Base-by-base conservation (phyloP, 2,329 filamentous ascomycete species). In the Alternaria brassicae region DNA sequence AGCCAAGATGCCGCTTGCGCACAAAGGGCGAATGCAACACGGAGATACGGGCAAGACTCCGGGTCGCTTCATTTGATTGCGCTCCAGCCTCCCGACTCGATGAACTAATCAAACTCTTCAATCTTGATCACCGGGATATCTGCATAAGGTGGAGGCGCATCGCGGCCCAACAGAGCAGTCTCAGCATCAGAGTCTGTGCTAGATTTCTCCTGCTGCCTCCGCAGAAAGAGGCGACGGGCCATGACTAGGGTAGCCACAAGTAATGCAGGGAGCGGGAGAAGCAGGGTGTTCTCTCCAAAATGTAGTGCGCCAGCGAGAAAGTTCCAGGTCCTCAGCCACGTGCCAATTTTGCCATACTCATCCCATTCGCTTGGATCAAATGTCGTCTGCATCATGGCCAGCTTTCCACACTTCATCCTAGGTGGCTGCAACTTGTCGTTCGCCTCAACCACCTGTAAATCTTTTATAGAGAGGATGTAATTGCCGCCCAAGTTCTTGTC, bases 291-390 rank as follows among this genome's bases (percentile, higher is more conserved):
- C 34, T 45, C 25, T 30, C 60, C 41, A 32, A 72, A 23, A 37
- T 62, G 62, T n/a, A 61, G 52, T 25, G 53, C 63, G 30, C 49
- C 61, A 32, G 59, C 15, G 5, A 70, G 17, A 27, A 62, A n/a
- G 49, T 63, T 60, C 63, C 52, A 65, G 13, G 45, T 51, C 50
- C 69, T 63, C 15, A 58, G 44, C 59, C 56, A 66, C 2, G 73
- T 70, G 19, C 71, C 72, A 27, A 72, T 58, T 49, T 67, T 65
- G 52, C 72, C 72, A 56, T 68, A 72, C 30, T 65, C 53, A 48
- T 76, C 73, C 73, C 73, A 75, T 30, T 74, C 68, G 12, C 59
- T 47, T 1, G 72, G 71, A 17, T 73, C 67, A 53, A 65, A 75
- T 3, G 56, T 34, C 0, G 70, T 73, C 36, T 55, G 54, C n/a